Percentiles rank a stretch among this genome's conserved stretches.
Evolutionary conservation across 2,329 filamentous ascomycete genomes (phyloP).

Genomic region (Claviceps sp.): DNA sequence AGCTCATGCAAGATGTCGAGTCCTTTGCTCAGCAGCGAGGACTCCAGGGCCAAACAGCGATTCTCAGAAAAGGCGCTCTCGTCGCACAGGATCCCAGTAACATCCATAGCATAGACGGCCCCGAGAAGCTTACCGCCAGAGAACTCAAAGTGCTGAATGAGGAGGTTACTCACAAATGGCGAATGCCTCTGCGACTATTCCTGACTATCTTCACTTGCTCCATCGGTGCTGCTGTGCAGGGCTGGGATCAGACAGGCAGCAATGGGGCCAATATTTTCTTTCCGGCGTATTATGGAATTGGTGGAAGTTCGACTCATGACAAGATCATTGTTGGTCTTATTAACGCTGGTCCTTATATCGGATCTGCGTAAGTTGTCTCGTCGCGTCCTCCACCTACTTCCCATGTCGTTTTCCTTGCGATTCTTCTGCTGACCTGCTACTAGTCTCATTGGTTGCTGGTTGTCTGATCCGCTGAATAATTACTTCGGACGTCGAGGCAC

Average conservation of each 20-base stretch:
- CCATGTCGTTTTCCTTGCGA: neutral
- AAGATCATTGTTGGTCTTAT: slow-evolving; percentile 18
- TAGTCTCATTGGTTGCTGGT: slow-evolving; percentile 43
- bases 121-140: slow-evolving; percentile 39
- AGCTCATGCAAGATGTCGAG: slow-evolving; percentile 45
- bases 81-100: slow-evolving; percentile 44
- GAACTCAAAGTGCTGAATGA: slow-evolving; percentile 45
- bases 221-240: slow-evolving; percentile 40
- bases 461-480: slow-evolving; percentile 46
- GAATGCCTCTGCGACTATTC: slow-evolving; percentile 26
- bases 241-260: slow-evolving; percentile 51
- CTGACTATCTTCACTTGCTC: slow-evolving; percentile 37
- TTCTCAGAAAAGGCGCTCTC: slow-evolving; percentile 43
- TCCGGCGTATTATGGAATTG: slow-evolving; percentile 27
- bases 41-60: slow-evolving; percentile 42
- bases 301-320: slow-evolving; percentile 28
- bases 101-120: slow-evolving; percentile 40
- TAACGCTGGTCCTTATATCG: slow-evolving; percentile 18
- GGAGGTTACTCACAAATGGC: slow-evolving; percentile 45
- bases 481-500: slow-evolving; percentile 51
- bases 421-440: neutral
- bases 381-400: too few species aligned
- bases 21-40: slow-evolving; percentile 43
- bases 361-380: slow-evolving; percentile 37
- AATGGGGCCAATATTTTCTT: slow-evolving; percentile 50